Base-by-base conservation (phyloP, 805 yeast species). In the Cyberlindnera xishuangbannaensis region DNA sequence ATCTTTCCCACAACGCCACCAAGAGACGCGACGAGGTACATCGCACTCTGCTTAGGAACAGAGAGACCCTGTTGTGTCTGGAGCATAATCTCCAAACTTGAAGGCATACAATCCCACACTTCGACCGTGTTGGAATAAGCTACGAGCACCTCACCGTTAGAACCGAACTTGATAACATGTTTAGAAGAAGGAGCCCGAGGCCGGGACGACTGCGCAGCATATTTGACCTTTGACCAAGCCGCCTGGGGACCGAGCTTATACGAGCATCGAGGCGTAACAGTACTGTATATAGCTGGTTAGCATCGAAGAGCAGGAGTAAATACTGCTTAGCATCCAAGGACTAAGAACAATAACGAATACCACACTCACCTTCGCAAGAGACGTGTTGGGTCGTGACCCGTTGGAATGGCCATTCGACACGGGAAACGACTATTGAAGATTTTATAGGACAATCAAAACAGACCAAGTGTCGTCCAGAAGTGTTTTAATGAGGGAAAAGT, bases 51-150 rank as follows among this genome's bases (percentile, higher is more conserved):
- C 9, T 22, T 28, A 8, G 48, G 44, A 4, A 52, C 51, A n/a
- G 22, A 30, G 2, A 49, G 45, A 14, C 25, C 27, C 14, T 18
- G 22, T 10, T 24, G 14, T 6, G 37, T 34, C 42, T 36, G 27
- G 6, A 28, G n/a, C 20, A 30, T 28, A 13, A 48, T 15, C 19
- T 48, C 40, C 26, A 45, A 16, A 3, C 43, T 37, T 7, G 51
- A 43, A 3, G 60, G 61, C 2, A 37, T 18, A 69, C 69, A 62
- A 34, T 63, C 68, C 67, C 67, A 65, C 7, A 64, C 51, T 31
- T 63, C 62, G 12, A 65, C 45, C 2, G 45, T 25, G 33, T 51
- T 45, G 4, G 44, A 44, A 29, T 44, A 54, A 0, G 50, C 56
- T 2, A 58, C 23, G 15, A 62, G 43, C 1, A 65, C 33, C 34